Evolutionary conservation across 768 basidiomycete genomes (phyloP), one percentile per base, ranked within the genome.

Genomic region (Fistulinella prunicolor): DNA sequence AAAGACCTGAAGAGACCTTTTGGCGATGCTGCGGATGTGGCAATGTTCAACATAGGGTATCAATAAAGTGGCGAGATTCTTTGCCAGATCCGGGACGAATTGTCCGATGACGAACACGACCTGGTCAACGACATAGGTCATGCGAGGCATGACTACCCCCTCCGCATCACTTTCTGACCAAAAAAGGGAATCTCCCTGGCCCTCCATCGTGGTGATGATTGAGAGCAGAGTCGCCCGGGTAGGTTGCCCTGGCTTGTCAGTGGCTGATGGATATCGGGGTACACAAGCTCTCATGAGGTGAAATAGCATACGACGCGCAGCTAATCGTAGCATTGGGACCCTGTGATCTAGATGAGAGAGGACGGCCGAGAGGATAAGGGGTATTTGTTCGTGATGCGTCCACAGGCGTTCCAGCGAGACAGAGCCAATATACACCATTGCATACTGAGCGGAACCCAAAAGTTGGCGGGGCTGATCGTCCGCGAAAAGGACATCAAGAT

Each of bases 1-100:
- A 68, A 90, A 93, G n/a, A 93, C 74, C 63, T 96, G 94, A 50
- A 96, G 73, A 9, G 93, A 94, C 26, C 93, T 80, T 69, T 89
- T 90, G 3, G 94, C 92, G 17, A 84, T 82, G 32, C 83, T 82
- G 39, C 91, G 82, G 51, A 92, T 90, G 14, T 89, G 86, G 59
- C 92, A 95, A 2, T 85, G 76, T 12, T 91, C 93, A 4, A 90
- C 86, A 85, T 94, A 96, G 23, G 75, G 70, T 48, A 96, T 69
- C 9, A 89, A 87, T 24, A 93, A 55, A 3, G 83, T 83, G 6
- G 89, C 91, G 84, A 94, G 92, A 38, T 79, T 74, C 45, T 85
- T 80, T 30, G 81, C 72, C 24, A 95, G 68, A n/a, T 75, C 72
- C 9, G 86, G 81, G 42, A 81, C 80, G 14, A 89, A 70, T 17